A percentile compares a stretch with the other conserved stretches of the same genome.
Evolutionary conservation across 2,329 filamentous ascomycete species (phyloP).

Genomic region (Xylariaceae sp.): DNA sequence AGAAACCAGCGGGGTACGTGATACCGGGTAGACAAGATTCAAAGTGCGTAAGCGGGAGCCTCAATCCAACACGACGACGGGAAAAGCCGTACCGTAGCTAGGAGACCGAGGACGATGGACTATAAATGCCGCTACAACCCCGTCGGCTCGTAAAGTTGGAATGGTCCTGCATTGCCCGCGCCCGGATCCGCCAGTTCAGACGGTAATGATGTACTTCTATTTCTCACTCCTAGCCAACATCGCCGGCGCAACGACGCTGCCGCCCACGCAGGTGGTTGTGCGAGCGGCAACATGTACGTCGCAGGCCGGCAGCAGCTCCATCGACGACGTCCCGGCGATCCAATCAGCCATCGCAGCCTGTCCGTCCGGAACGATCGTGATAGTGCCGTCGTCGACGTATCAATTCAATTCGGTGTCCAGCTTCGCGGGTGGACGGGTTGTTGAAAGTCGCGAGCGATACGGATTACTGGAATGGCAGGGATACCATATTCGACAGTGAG

Average conservation of each 20-base stretch:
- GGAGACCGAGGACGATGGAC: background rate
- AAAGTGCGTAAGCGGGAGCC: background rate
- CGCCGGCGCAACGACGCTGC: background rate
- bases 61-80: background rate
- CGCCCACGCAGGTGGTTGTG: constrained; percentile 9
- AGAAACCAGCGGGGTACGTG: background rate
- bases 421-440: constrained; percentile 11
- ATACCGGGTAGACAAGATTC: background rate
- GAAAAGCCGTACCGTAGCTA: too few relatives aligned
- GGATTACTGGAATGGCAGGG: constrained; percentile 15
- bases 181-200: background rate
- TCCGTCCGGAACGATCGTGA: constrained; percentile 17
- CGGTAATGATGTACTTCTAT: constrained; percentile 5
- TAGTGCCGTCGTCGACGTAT: constrained; percentile 10
- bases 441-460: constrained; percentile 15
- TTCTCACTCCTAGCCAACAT: constrained; percentile 1
- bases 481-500: constrained; percentile 13
- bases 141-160: background rate
- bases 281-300: constrained; percentile 15
- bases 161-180: background rate
- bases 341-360: constrained; percentile 13
- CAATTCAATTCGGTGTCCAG: constrained; percentile 16
- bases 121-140: background rate
- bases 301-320: constrained; percentile 9
- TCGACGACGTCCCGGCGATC: constrained; percentile 19